Base-by-base conservation (phyloP, 2,329 filamentous ascomycete species). In the Elsinoe necatrix region DNA sequence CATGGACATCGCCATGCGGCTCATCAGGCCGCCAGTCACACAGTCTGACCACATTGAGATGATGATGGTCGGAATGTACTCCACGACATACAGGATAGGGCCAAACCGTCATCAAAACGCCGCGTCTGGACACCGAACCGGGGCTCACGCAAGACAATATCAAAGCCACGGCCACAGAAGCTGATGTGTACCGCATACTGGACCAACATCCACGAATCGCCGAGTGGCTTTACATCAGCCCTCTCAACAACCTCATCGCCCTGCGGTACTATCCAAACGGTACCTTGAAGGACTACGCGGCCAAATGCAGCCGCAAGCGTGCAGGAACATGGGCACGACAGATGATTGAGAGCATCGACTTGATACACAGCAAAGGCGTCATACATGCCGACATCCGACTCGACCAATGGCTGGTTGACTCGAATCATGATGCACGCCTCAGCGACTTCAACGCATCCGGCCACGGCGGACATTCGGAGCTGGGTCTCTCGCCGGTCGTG, bases 101-200 rank as follows among this genome's bases (percentile, higher is more conserved):
- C 20, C 14, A 42, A 4, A 42, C 39, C 4, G 39, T 42, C 39
- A 42, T 42, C 18, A 42, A 42, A 12, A 42, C 39, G 2, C n/a
- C 39, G 4, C 39, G 39, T 3, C 39, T 21, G 5, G 39, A 42
- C 39, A 31, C 6, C 29, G 39, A 42, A 8, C 3, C 14, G 3
- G 39, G 20, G 14, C 4, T 56, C n/a, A 50, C 51, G 8, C 7
- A 47, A 37, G 14, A 39, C n/a, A 60, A 56, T 37, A 29, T 50
- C 23, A 20, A 56, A 20, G 52, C 57, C 4, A 56, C 42, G 18
- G 18, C 23, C 7, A 58, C 20, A n/a, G 56, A 60, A 56, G 56
- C 58, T 3, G 41, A 48, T 39, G 25, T 60, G 9, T 60, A 60
- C 48, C 51, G 25, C 7, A 60, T 58, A 16, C 52, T 60, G 14